Evolutionary conservation across 1,284 basidiomycete genomes (phyloP).

Genomic region (Chondrostereum purpureum): DNA sequence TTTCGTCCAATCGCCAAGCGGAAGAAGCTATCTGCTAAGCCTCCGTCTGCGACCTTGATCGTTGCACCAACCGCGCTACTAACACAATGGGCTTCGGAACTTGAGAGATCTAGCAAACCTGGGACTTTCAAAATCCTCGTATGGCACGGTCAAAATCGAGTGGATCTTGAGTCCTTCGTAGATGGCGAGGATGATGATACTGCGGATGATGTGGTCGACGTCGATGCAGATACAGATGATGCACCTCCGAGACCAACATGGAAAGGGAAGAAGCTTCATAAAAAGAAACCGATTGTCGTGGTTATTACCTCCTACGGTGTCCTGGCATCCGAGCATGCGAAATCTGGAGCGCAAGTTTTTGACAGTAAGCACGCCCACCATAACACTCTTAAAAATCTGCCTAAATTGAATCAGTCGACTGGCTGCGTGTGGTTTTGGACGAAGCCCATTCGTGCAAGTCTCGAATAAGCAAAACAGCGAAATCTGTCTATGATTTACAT

Average conservation of each 20-base stretch:
- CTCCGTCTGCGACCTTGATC: conserved; percentile 74
- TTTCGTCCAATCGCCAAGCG: conserved; percentile 40
- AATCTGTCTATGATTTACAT: conserved; percentile 81
- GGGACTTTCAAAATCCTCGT: conserved; percentile 66
- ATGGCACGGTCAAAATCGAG: conserved; percentile 84
- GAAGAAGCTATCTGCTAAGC: conserved; percentile 23
- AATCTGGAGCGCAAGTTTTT: conserved; percentile 64
- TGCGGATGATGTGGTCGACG: conserved; percentile 9
- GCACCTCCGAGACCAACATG: neutral
- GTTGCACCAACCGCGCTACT: conserved; percentile 91
- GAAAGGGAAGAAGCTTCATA: neutral
- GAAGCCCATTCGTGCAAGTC: conserved; percentile 97
- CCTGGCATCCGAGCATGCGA: conserved; percentile 77
- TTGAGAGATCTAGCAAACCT: conserved; percentile 67
- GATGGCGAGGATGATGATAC: conserved; percentile 43
- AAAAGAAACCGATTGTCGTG: conserved; percentile 55
- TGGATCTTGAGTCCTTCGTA: conserved; percentile 61
- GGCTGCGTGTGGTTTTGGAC: conserved; percentile 78
- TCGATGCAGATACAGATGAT: neutral
- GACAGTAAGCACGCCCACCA: conserved; percentile 66
- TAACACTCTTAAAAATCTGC: too few relatives aligned
- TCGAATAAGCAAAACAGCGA: conserved; percentile 82
- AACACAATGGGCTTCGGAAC: conserved; percentile 86
- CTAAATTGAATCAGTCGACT: conserved; percentile 50
- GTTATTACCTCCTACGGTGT: conserved; percentile 90